Evolutionary conservation across 306 rosid genomes (phyloP).

Genomic region (Cucumis hystrix): DNA sequence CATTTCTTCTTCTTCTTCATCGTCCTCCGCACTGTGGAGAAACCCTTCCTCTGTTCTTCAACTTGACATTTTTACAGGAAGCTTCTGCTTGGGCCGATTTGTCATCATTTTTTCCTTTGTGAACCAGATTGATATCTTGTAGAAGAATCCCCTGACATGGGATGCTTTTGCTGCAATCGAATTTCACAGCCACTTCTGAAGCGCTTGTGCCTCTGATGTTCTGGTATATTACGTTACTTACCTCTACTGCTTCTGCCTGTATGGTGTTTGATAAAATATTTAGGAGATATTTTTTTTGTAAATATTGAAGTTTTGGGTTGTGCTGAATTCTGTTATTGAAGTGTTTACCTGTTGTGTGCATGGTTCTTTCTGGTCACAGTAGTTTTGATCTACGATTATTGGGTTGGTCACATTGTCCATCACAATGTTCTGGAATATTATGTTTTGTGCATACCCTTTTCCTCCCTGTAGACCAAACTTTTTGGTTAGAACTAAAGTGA

Average conservation of each 20-base stretch:
- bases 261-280: background rate
- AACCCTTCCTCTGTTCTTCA: slow-evolving; percentile 19
- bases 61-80: slow-evolving; percentile 34
- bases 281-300: background rate
- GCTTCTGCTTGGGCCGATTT: slow-evolving; percentile 16
- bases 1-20: background rate
- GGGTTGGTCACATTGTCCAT: slow-evolving; percentile 70
- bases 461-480: slow-evolving; percentile 44
- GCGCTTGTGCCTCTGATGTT: slow-evolving; percentile 76
- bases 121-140: slow-evolving; percentile 28
- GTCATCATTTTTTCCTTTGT: background rate
- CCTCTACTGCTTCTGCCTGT: slow-evolving; percentile 46
- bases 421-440: slow-evolving; percentile 32
- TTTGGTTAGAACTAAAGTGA: background rate
- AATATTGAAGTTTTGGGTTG: background rate
- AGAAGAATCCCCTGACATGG: slow-evolving; percentile 35
- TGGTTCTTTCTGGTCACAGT: slow-evolving; percentile 43
- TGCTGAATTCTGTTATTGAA: background rate
- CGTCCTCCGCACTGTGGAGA: slow-evolving; percentile 34
- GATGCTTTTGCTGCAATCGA: slow-evolving; percentile 37
- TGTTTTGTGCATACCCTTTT: slow-evolving; percentile 53
- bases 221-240: slow-evolving; percentile 37
- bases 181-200: slow-evolving; percentile 44
- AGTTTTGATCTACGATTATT: slow-evolving; percentile 73
- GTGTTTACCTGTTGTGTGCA: slow-evolving; percentile 43